Conservation (phyloP, 2,329 filamentous ascomycete genomes). For the Ophiostoma sp. region DNA sequence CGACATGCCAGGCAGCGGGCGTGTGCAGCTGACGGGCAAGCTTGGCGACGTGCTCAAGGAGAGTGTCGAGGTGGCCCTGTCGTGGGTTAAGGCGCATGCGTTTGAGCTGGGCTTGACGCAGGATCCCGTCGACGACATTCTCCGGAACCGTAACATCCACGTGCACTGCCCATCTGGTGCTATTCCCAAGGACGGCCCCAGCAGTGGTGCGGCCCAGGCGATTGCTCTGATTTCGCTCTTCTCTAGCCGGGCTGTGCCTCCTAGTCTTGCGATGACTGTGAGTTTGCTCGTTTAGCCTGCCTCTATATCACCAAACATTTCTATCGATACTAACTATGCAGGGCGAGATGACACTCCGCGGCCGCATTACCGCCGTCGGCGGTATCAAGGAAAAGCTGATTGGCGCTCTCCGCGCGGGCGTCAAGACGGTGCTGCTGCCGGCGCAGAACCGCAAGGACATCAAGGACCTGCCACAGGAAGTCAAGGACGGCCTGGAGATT, state of each 20-base stretch:
- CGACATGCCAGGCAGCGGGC: constrained; percentile 89
- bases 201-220: constrained; percentile 88
- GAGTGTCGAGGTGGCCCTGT: constrained; percentile 89
- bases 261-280: constrained; percentile 86
- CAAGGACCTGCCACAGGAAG: constrained; percentile 84
- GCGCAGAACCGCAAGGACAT: constrained; percentile 87
- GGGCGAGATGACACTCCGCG: constrained; percentile 70
- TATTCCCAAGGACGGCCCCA: constrained; percentile 86
- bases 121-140: constrained; percentile 81
- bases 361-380: constrained; percentile 86
- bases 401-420: constrained; percentile 83
- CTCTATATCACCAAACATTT: constrained; percentile 18
- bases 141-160: constrained; percentile 90
- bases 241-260: constrained; percentile 76
- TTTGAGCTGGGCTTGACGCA: constrained; percentile 81
- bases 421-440: constrained; percentile 88
- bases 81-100: constrained; percentile 95
- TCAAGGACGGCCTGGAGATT: constrained; percentile 80
- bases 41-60: constrained; percentile 96
- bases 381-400: constrained; percentile 99
- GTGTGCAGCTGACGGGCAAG: constrained; percentile 92
- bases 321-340: constrained; percentile 33
- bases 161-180: constrained; percentile 94
- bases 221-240: constrained; percentile 90
- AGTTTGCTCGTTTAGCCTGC: constrained; percentile 30